Base-by-base conservation (phyloP, 805 yeast species). In the Ogataea nakhonphanomensis region DNA sequence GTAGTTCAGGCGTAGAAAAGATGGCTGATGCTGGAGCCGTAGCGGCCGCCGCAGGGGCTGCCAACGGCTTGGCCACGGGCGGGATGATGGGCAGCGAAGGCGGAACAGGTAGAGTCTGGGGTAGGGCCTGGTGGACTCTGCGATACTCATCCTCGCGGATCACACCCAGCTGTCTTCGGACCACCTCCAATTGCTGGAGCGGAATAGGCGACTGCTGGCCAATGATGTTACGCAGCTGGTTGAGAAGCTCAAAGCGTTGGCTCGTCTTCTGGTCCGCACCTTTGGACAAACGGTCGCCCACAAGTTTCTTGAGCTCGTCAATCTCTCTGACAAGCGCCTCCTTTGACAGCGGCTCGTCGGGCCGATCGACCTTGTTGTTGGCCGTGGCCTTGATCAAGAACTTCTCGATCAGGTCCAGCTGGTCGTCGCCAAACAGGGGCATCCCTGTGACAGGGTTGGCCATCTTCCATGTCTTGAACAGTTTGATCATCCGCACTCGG, bases 391-490 rank as follows among this genome's bases (percentile, higher is more conserved):
- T 75, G 13, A 76, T 67, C 46, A 95, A 65, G 57, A 89, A 93
- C 30, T 66, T 70, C 50, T 87, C 95, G 41, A 93, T 84, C 54
- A 73, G 77, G 22, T 76, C 77, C 48, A 90, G 67, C 29, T 85
- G 82, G 4, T 77, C 81, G 25, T 66, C 69, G 10, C 87, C 83
- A 58, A 95, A 90, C 32, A 93, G 66, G 4, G 90, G 84, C 33
- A 73, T 57, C 7, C 78, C 79, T n/a, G 83, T 72, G 30, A 75
- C 69, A 2, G 78, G 67, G 35, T 74, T 78, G 24, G 90, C 78
- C 33, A 64, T 65, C 59, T 84, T 81, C 99, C 99, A 93, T 12
- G 96, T 86, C 57, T 81, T 81, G 64, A 86, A 91, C 47, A 93
- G 65, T 48, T 80, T 82, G 41, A 79, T 79, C 60, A 93, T 66